Conservation (phyloP, 768 basidiomycete species). For the Dioszegia aurantiaca region DNA sequence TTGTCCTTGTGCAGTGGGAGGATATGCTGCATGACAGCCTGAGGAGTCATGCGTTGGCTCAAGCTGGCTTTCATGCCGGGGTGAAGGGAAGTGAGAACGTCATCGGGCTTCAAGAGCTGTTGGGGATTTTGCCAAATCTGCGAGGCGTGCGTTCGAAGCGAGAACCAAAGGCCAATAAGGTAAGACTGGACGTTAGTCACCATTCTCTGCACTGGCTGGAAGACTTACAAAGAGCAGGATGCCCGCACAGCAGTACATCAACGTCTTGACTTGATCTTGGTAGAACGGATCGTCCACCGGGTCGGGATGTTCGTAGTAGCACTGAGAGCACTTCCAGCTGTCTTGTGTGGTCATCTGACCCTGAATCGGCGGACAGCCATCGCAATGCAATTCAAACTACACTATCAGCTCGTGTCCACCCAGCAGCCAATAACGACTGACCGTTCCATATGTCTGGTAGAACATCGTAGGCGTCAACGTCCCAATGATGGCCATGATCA, state of each 20-base stretch:
- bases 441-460: slow-evolving; percentile 96
- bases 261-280: slow-evolving; percentile 85
- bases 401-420: background rate
- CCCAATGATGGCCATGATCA: slow-evolving; percentile 99
- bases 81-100: slow-evolving; percentile 40
- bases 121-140: slow-evolving; percentile 99
- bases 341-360: slow-evolving; percentile 20
- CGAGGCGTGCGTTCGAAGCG: slow-evolving; percentile 90
- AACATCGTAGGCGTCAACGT: slow-evolving; percentile 92
- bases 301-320: slow-evolving; percentile 91
- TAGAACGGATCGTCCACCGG: slow-evolving; percentile 94
- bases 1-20: slow-evolving; percentile 42
- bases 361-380: slow-evolving; percentile 42
- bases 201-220: background rate
- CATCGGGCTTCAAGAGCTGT: slow-evolving; percentile 51
- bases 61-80: slow-evolving; percentile 49
- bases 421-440: slow-evolving; percentile 55
- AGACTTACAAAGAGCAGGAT: slow-evolving; percentile 78
- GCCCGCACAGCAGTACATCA: slow-evolving; percentile 94
- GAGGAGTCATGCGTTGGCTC: slow-evolving; percentile 51
- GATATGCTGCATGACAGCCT: slow-evolving; percentile 48
- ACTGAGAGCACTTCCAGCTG: slow-evolving; percentile 85
- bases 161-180: slow-evolving; percentile 96
- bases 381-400: slow-evolving; percentile 48
- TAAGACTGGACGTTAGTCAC: slow-evolving; percentile 71